Evolutionary conservation across 1,284 basidiomycete genomes (phyloP).

Genomic region (Cutaneotrichosporon sp.): DNA sequence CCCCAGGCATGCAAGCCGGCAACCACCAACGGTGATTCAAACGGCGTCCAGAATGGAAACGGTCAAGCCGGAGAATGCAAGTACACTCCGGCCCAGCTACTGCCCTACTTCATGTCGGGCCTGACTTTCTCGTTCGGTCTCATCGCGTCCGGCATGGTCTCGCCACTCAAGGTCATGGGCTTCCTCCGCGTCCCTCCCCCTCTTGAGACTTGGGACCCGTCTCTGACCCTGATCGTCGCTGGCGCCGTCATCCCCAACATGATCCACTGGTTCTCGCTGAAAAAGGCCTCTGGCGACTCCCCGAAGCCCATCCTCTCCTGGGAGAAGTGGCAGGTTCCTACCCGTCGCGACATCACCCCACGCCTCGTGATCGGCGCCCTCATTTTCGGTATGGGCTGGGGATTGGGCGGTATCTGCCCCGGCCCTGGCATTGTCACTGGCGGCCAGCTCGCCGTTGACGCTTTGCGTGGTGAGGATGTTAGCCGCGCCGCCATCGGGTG

Average conservation of each 20-base stretch:
- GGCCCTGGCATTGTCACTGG: conserved; percentile 41
- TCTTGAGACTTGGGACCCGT: conserved; percentile 52
- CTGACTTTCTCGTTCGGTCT: conserved; percentile 63
- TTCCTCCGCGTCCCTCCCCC: conserved; percentile 56
- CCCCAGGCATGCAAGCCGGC: neutral
- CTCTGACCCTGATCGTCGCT: conserved; percentile 54
- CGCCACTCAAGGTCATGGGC: conserved; percentile 59
- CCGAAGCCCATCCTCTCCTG: conserved; percentile 28
- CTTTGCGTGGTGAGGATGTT: conserved; percentile 5
- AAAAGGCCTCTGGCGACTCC: conserved; percentile 2
- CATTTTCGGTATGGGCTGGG: conserved; percentile 69
- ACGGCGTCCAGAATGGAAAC: neutral
- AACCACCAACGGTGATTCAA: neutral
- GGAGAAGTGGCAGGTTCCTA: conserved; percentile 44
- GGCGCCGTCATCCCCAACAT: conserved; percentile 55
- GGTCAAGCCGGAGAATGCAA: conserved; percentile 18
- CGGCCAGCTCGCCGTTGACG: conserved; percentile 12
- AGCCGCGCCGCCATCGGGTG: conserved; percentile 12
- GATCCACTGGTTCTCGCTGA: conserved; percentile 38
- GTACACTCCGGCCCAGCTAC: conserved; percentile 7
- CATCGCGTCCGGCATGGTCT: conserved; percentile 60
- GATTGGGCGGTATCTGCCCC: conserved; percentile 63
- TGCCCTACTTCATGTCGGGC: conserved; percentile 56
- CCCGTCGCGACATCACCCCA: conserved; percentile 54
- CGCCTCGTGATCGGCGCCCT: conserved; percentile 60